Evolutionary conservation across 2,329 filamentous ascomycete species (phyloP), one percentile per base, ranked within the genome.

Genomic region (Tolypocladium nubicola): DNA sequence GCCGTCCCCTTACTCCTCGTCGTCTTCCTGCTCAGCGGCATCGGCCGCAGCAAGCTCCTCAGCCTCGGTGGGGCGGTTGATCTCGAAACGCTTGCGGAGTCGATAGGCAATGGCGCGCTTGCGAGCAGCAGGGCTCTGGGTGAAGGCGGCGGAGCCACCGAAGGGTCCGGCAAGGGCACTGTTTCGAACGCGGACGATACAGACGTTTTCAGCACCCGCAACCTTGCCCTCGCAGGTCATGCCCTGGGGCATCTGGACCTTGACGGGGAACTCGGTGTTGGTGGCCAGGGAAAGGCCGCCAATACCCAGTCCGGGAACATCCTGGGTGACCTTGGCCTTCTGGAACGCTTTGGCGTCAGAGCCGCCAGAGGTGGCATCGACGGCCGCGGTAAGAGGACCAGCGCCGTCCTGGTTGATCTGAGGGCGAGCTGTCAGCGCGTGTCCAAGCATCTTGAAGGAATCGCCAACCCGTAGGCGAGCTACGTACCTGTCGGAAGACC

Each of bases 401-500:
- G 84, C 85, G 26, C 85, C 85, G 64, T 88, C 85, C 70, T 87
- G 84, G 78, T 88, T 88, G 73, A 88, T 81, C 74, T 88, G 82
- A 23, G 19, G n/a, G 30, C 14, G 21, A 54, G 33, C 8, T 56
- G 49, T 58, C 39, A 54, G 53, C 39, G 26, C 14, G 16, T 9
- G 26, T n/a, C 26, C 39, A 35, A 35, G 49, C 33, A 4, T 6
- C 37, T 6, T 19, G 6, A 19, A 8, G 6, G 43, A 10, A 14
- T 54, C 10, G 16, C 10, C 16, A 23, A 21, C 8, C 3, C 19
- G 68, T 67, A 0, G 41, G 37, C 4, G 53, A 30, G 23, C 35
- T 35, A 58, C 64, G 45, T 60, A 68, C 70, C 67, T 72, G 70
- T 69, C 85, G 83, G 74, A 82, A 87, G 59, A 79, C 83, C 79